These are phyloP conservation scores for Sinapis alba DNA, from an alignment of 441 rosid species.

Conservation along the genomic window DNA sequence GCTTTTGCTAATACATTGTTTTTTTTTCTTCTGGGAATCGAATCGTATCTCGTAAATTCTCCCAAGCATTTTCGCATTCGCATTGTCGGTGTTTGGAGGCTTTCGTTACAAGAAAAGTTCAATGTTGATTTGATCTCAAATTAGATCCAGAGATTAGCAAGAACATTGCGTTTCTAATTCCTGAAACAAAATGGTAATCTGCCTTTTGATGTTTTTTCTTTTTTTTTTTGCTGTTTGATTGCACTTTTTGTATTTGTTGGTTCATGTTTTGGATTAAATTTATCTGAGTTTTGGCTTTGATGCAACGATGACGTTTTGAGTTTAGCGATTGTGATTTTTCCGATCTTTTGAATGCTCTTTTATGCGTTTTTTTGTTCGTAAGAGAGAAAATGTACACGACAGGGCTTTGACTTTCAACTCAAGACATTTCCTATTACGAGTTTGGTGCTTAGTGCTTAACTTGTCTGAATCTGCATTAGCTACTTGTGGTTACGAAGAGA, in stretches of 20 bases:
- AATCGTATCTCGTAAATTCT: slow-evolving; percentile 9
- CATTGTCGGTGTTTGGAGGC: slow-evolving; percentile 25
- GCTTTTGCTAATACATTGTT: slow-evolving; percentile 5
- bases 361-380: neutral
- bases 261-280: neutral
- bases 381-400: slow-evolving; percentile 1
- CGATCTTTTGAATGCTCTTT: slow-evolving; percentile 4
- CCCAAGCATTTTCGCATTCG: slow-evolving; percentile 13
- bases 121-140: slow-evolving; percentile 34
- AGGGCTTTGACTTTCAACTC: slow-evolving; percentile 17
- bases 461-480: slow-evolving; percentile 17
- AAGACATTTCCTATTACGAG: neutral
- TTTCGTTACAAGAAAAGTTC: slow-evolving; percentile 18
- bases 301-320: neutral
- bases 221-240: neutral
- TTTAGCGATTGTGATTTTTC: slow-evolving; percentile 2
- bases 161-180: slow-evolving; percentile 26
- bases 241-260: slow-evolving; percentile 10
- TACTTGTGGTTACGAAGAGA: neutral
- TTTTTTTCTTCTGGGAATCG: slow-evolving; percentile 2
- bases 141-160: slow-evolving; percentile 17
- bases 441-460: slow-evolving; percentile 16
- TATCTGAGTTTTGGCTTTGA: slow-evolving; percentile 9
- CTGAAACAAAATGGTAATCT: slow-evolving; percentile 34
- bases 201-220: neutral